A percentile compares a stretch with the other conserved stretches of the same genome.
Evolutionary conservation across 2,329 filamentous ascomycete species (phyloP).

Genomic region (Calonectria naviculata): DNA sequence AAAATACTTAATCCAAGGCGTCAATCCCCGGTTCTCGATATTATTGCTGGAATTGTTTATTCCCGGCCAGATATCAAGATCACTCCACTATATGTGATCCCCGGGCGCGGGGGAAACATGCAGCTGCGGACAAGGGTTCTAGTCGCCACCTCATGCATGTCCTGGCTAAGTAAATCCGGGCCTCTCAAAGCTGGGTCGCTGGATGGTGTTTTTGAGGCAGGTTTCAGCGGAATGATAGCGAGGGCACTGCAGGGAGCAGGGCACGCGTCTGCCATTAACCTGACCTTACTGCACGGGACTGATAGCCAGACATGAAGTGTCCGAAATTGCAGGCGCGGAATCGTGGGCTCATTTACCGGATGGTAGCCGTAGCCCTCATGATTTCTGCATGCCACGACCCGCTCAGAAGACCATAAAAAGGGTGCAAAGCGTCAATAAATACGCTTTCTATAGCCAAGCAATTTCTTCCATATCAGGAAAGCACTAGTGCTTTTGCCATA

Average conservation of each 20-base stretch:
- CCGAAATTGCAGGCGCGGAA: background rate
- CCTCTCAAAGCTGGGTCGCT: background rate
- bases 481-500: background rate
- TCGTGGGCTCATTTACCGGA: background rate
- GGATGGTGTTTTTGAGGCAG: too few relatives aligned
- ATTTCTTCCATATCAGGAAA: background rate
- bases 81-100: background rate
- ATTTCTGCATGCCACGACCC: too few relatives aligned
- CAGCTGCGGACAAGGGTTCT: background rate
- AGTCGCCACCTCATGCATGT: background rate
- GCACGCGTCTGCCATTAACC: background rate
- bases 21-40: background rate
- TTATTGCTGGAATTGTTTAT: slow-evolving; percentile 20
- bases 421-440: background rate
- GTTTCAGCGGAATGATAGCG: background rate
- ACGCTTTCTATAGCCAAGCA: background rate
- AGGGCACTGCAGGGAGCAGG: background rate
- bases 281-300: background rate
- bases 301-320: background rate
- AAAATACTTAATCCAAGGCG: background rate
- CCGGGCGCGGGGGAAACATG: background rate
- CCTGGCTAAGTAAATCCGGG: background rate
- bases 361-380: background rate
- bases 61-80: background rate
- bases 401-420: background rate